A percentile compares a stretch with the other conserved stretches of the same genome.
Evolutionary conservation across 345 rosid genomes (phyloP).

Genomic region (Pseudoturritis turrita): DNA sequence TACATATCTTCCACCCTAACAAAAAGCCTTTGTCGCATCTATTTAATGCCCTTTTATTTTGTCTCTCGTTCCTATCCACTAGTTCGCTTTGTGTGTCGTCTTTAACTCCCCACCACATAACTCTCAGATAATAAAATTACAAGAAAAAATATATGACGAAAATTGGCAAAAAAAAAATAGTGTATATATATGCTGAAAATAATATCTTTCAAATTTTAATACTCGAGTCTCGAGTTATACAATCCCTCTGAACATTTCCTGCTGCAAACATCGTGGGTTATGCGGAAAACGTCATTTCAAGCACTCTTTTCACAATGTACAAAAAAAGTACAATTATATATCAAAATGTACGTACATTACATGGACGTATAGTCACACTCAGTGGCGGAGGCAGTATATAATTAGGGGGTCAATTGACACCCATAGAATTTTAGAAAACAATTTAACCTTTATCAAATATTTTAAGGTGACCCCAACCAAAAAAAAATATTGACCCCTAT

Average conservation of each 20-base stretch:
- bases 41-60: conserved; percentile 1
- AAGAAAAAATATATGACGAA: background rate
- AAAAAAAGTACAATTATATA: background rate
- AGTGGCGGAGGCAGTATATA: no score
- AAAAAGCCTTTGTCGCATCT: conserved; percentile 5
- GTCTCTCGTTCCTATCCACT: conserved; percentile 26
- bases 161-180: background rate
- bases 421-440: no score
- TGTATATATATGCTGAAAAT: background rate
- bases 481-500: no score
- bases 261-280: background rate
- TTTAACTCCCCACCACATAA: conserved; percentile 6
- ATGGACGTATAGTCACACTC: background rate
- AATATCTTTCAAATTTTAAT: background rate
- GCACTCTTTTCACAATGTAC: background rate
- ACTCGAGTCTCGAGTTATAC: background rate
- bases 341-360: background rate
- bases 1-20: background rate
- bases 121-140: background rate
- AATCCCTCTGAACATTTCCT: background rate
- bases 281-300: background rate
- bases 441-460: no score
- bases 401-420: no score
- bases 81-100: background rate
- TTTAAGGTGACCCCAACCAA: no score